phyloP scores from a whole-genome alignment of 306 rosid species.

The Luffa aegyptiaca region DNA sequence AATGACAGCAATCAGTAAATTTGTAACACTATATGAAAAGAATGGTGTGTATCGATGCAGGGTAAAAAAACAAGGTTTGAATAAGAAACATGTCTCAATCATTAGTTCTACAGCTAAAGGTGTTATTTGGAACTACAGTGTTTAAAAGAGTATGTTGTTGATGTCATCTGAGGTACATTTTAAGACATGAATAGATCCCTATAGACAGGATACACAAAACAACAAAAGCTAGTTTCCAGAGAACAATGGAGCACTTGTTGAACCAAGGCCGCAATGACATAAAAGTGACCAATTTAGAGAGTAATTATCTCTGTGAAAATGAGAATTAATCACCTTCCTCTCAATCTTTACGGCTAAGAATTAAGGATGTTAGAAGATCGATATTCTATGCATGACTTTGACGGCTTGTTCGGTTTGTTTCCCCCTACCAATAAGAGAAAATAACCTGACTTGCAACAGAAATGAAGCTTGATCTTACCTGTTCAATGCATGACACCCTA shows the following conservation, averaged over 20 bases:
- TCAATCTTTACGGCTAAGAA: background rate
- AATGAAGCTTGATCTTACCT: slow-evolving; percentile 35
- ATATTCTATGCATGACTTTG: background rate
- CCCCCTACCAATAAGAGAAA: background rate
- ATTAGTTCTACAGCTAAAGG: background rate
- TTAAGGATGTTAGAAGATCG: background rate
- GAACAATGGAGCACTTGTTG: background rate
- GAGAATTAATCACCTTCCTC: slow-evolving; percentile 1
- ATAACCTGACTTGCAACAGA: background rate
- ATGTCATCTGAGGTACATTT: background rate
- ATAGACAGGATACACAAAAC: background rate
- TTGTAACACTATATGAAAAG: background rate
- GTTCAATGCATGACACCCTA: slow-evolving; percentile 87
- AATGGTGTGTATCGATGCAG: background rate
- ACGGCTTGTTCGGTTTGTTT: background rate
- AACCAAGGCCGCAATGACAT: background rate
- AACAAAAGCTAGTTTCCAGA: background rate
- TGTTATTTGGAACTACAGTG: background rate
- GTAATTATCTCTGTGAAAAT: background rate
- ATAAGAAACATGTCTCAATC: background rate
- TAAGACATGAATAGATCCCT: background rate
- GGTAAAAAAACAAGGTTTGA: background rate
- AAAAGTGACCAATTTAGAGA: background rate
- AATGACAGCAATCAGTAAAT: background rate
- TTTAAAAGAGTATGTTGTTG: background rate